Evolutionary conservation across 768 basidiomycete species (phyloP), one percentile per base, ranked within the genome.

Genomic region (Russula virescens): DNA sequence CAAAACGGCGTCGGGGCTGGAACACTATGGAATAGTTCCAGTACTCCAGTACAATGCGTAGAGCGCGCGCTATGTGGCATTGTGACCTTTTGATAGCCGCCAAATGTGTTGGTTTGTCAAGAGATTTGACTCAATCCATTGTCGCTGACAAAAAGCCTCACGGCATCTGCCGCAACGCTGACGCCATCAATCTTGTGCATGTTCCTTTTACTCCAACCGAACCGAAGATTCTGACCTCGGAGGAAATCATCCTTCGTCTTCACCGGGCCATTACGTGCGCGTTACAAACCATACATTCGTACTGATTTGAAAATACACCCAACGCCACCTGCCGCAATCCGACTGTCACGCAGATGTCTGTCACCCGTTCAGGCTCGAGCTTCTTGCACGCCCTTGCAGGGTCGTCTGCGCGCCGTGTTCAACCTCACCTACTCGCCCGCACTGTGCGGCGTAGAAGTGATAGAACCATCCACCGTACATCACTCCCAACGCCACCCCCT

Each of bases 401-500:
- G 43, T 10, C 28, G 11, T 51, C 26, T n/a, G 13, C 28, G 14
- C 54, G 28, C 31, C 65, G 13, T 50, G 23, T 42, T 34, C 55
- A 26, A 0, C 21, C 38, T 42, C 55, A 26, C 0, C 21, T 45
- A 9, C 2, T 23, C 48, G 7, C 55, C 45, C 53, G 58, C 19
- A 14, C 42, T 13, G 45, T 35, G 42, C 63, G 45, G 40, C 58
- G 47, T 51, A 53, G 48, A 48, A 31, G 31, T 31, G 31, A 31
- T 31, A 31, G 31, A 31, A 55, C 26, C n/a, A 48, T 50, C 35
- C 38, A 51, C 43, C 47, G 61, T 23, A 42, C 55, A 31, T 19
- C 61, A 49, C 58, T 68, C 3, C 67, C 67, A 25, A 48, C 48
- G 14, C 67, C 67, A 21, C 67, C 67, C 8, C 52, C 61, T n/a